Evolutionary conservation across 1,284 basidiomycete species (phyloP).

Genomic region (Melampsora americana): DNA sequence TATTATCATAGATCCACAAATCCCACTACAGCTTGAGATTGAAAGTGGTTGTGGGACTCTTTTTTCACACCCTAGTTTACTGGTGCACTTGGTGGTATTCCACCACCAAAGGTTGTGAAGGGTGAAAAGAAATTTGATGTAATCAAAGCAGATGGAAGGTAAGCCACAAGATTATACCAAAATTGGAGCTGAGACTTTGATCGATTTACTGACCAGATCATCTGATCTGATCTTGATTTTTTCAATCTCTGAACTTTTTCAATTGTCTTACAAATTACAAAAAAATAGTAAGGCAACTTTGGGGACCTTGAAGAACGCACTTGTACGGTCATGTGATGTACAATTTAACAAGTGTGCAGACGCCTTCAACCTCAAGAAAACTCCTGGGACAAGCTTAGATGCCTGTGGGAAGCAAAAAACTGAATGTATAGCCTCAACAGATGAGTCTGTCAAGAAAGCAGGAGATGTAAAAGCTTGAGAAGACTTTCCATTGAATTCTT

Average conservation of each 20-base stretch:
- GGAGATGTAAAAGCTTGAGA: background rate
- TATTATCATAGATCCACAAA: too few species aligned
- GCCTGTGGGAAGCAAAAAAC: too few species aligned
- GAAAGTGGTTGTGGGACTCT: slow-evolving; percentile 15
- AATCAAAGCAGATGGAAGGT: background rate
- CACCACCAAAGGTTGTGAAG: background rate
- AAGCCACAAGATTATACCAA: background rate
- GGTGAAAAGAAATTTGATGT: background rate
- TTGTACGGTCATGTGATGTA: slow-evolving; percentile 60
- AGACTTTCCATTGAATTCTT: too few species aligned
- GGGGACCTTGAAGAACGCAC: slow-evolving; percentile 49
- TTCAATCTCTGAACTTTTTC: too few species aligned
- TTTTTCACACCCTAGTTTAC: background rate
- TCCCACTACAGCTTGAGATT: too few species aligned
- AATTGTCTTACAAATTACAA: too few species aligned
- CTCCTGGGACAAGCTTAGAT: too few species aligned
- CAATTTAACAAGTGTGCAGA: slow-evolving; percentile 63
- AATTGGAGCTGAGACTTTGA: too few species aligned
- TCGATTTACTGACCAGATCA: too few species aligned
- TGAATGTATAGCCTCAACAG: background rate
- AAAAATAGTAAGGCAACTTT: too few species aligned
- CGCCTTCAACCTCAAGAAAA: slow-evolving; percentile 54
- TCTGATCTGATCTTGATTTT: too few species aligned
- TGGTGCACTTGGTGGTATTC: background rate
- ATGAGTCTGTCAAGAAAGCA: background rate